phyloP scores from a whole-genome alignment of 495 filamentous ascomycete species.

The Penicillium macrosclerotiorum region DNA sequence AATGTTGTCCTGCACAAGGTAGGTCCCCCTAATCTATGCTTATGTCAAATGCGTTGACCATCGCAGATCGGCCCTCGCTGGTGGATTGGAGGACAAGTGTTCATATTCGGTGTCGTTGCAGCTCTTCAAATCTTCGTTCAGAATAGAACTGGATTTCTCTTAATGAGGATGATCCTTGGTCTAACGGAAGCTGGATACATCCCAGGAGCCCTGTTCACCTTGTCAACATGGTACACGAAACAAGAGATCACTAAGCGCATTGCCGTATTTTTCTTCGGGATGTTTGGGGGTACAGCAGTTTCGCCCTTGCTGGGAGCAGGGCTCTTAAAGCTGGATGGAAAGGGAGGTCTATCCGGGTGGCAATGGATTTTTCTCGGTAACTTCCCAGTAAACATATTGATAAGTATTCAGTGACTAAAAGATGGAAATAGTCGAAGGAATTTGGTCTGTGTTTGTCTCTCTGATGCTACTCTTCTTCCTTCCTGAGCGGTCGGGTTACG shows the following conservation, averaged over 20 bases:
- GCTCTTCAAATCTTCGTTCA: constrained; percentile 52
- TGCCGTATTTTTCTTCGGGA: constrained; percentile 52
- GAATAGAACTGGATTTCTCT: constrained; percentile 40
- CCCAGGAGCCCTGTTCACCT: constrained; percentile 53
- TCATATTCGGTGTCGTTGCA: constrained; percentile 51
- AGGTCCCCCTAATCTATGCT: background rate
- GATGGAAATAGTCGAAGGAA: constrained; percentile 37
- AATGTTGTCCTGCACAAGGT: constrained; percentile 42
- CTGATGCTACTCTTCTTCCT: constrained; percentile 41
- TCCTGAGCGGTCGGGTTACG: constrained; percentile 16
- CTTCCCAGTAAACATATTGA: background rate
- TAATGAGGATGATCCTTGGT: constrained; percentile 46
- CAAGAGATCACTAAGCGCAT: constrained; percentile 50
- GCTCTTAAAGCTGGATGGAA: constrained; percentile 46
- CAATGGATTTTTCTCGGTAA: constrained; percentile 55
- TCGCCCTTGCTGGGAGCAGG: constrained; percentile 46
- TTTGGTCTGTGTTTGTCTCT: constrained; percentile 31
- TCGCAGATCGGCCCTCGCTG: constrained; percentile 44
- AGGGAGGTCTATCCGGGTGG: constrained; percentile 51
- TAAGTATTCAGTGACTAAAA: background rate
- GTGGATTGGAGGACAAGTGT: constrained; percentile 52
- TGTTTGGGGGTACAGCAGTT: constrained; percentile 46
- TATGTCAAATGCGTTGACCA: background rate
- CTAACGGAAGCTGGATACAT: constrained; percentile 56
- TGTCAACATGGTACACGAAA: constrained; percentile 56